Percentiles rank a stretch among this genome's conserved stretches.
phyloP scores from a whole-genome alignment of 192 early-diverging fungal genomes.

The Cladochytrium replicatum region DNA sequence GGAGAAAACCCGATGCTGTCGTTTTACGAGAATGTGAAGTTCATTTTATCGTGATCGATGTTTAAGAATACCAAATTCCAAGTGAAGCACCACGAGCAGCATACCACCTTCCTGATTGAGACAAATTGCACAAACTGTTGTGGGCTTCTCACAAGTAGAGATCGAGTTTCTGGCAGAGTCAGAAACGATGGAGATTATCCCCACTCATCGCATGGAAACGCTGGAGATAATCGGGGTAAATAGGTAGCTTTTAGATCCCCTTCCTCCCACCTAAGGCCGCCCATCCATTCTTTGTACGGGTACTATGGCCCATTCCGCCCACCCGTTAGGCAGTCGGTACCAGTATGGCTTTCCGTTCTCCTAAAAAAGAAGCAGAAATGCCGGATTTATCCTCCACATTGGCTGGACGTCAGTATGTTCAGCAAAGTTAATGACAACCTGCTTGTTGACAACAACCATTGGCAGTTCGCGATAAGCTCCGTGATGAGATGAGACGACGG shows the following conservation, averaged over 20 bases:
- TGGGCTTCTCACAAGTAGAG: slow-evolving; percentile 69
- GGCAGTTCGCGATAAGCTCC: slow-evolving; percentile 42
- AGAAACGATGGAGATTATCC: slow-evolving; percentile 64
- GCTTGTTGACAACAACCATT: no score
- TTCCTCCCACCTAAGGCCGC: not conserved
- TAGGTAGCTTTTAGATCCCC: not conserved
- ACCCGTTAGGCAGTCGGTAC: slow-evolving; percentile 62
- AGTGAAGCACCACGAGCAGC: slow-evolving; percentile 75
- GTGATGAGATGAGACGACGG: slow-evolving; percentile 67
- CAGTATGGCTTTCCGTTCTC: slow-evolving; percentile 78
- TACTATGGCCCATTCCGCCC: slow-evolving; percentile 70
- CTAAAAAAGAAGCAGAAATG: slow-evolving; percentile 77
- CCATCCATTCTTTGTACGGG: slow-evolving; percentile 34
- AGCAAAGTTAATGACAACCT: no score
- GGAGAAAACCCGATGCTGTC: slow-evolving; percentile 93
- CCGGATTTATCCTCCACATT: slow-evolving; percentile 65
- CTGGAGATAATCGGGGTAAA: slow-evolving; percentile 67
- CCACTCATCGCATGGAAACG: slow-evolving; percentile 55
- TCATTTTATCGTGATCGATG: slow-evolving; percentile 33
- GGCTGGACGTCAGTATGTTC: slow-evolving; percentile 62
- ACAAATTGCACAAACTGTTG: slow-evolving; percentile 30
- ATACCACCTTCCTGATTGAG: slow-evolving; percentile 65
- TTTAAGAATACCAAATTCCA: slow-evolving; percentile 14
- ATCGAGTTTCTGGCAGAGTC: slow-evolving; percentile 80
- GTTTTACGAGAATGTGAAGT: slow-evolving; percentile 87